Percentiles rank a stretch among this genome's conserved stretches.
Conservation (phyloP, 768 basidiomycete genomes). For the Podaxis sp. region DNA sequence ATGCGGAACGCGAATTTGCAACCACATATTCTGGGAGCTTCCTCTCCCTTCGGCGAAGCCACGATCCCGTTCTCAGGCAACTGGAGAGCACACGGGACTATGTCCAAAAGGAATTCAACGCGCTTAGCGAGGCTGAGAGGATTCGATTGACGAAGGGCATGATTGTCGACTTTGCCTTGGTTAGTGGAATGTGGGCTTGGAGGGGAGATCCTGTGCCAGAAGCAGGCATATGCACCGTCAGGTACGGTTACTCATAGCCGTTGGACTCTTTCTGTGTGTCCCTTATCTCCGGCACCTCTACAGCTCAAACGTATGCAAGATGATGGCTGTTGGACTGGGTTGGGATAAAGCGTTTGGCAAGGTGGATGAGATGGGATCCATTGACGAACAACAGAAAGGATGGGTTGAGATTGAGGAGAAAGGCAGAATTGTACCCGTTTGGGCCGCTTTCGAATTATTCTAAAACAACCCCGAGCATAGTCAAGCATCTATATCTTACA, state of each 20-base stretch:
- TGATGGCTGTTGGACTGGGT: conserved; percentile 57
- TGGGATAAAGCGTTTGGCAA: conserved; percentile 62
- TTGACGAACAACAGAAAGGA: conserved; percentile 39
- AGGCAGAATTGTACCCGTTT: conserved; percentile 49
- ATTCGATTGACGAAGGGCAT: conserved; percentile 54
- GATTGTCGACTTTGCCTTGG: conserved; percentile 63
- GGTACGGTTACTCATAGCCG: conserved; percentile 30
- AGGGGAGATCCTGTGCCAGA: conserved; percentile 40
- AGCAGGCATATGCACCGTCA: conserved; percentile 54
- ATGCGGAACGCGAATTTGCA: conserved; percentile 37
- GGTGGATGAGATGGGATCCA: conserved; percentile 39
- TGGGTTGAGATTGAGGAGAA: conserved; percentile 70
- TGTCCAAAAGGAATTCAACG: conserved; percentile 46
- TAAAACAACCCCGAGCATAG: conserved; percentile 10
- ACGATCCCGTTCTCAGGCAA: conserved; percentile 34
- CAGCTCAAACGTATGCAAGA: conserved; percentile 59
- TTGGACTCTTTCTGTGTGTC: neutral
- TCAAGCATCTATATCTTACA: too few species aligned
- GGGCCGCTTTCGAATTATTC: conserved; percentile 57
- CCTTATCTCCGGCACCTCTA: neutral
- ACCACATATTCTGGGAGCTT: conserved; percentile 32
- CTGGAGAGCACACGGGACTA: conserved; percentile 53
- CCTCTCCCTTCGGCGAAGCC: conserved; percentile 43
- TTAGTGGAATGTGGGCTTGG: conserved; percentile 58
- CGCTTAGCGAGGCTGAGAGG: conserved; percentile 34